These are phyloP conservation scores for Trichomonascus vanleenenianus DNA, from an alignment of 805 yeast species.

Conservation along the genomic window DNA sequence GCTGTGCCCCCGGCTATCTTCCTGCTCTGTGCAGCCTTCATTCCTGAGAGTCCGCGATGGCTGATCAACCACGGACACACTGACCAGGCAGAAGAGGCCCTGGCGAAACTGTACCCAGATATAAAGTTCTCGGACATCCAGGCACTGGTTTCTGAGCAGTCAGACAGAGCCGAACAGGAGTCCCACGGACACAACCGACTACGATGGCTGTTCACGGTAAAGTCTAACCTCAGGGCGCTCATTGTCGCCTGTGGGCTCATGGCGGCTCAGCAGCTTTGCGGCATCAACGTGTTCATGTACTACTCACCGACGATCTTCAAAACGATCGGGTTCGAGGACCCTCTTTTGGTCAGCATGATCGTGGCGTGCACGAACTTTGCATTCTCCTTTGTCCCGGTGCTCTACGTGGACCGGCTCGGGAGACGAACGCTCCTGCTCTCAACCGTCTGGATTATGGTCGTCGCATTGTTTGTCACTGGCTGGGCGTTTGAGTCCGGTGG, in stretches of 20 bases:
- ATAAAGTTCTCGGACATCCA: constrained; percentile 57
- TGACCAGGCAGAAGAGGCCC: constrained; percentile 61
- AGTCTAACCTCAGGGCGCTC: constrained; percentile 74
- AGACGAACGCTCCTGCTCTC: constrained; percentile 72
- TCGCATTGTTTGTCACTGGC: constrained; percentile 69
- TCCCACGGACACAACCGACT: not conserved
- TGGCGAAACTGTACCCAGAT: constrained; percentile 53
- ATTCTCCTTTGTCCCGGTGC: constrained; percentile 78
- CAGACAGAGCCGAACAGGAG: constrained; percentile 20
- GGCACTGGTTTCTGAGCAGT: constrained; percentile 52
- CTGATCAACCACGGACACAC: constrained; percentile 62
- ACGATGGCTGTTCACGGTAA: not conserved
- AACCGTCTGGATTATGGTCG: constrained; percentile 78
- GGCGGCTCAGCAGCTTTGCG: constrained; percentile 94
- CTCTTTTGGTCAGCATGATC: constrained; percentile 88
- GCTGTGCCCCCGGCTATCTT: constrained; percentile 83
- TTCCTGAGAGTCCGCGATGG: constrained; percentile 94
- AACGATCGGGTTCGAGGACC: constrained; percentile 76
- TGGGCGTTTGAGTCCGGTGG: constrained; percentile 51
- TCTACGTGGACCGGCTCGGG: constrained; percentile 80
- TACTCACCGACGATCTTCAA: constrained; percentile 88
- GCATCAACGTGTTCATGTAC: constrained; percentile 94
- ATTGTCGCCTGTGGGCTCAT: constrained; percentile 88
- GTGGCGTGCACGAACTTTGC: constrained; percentile 91
- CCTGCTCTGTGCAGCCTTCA: constrained; percentile 62